Conservation (phyloP, 768 basidiomycete species). For the Gymnopilus dilepis region DNA sequence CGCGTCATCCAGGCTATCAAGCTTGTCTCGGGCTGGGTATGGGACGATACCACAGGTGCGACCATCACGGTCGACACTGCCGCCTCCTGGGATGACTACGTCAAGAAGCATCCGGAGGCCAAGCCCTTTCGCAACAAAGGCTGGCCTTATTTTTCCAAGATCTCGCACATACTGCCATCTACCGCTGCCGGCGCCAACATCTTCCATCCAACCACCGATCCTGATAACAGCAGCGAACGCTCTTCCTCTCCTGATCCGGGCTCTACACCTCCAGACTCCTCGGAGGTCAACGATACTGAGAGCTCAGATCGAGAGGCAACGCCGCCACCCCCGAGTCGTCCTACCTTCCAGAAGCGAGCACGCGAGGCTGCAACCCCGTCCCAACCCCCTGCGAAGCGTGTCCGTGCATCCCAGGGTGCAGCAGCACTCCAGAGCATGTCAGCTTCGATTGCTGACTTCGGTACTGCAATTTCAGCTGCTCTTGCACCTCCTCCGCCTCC, state of each 20-base stretch:
- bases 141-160: constrained; percentile 19
- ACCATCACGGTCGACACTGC: constrained; percentile 16
- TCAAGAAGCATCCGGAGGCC: constrained; percentile 26
- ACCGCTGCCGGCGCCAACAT: neutral
- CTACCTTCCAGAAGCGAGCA: neutral
- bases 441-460: neutral
- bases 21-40: constrained; percentile 15
- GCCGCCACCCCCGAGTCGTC: neutral
- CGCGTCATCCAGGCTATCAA: constrained; percentile 9
- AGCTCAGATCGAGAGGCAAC: too few relatives aligned
- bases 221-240: too few relatives aligned
- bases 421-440: neutral
- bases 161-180: constrained; percentile 18
- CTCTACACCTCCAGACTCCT: too few relatives aligned
- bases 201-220: neutral
- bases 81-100: constrained; percentile 27
- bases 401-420: neutral
- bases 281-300: too few relatives aligned
- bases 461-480: neutral
- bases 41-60: constrained; percentile 19
- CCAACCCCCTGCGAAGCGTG: neutral
- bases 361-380: neutral
- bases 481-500: neutral
- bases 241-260: too few relatives aligned
- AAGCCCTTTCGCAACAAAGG: constrained; percentile 31